Percentiles rank a stretch among this genome's conserved stretches.
phyloP scores from a whole-genome alignment of 2,329 filamentous ascomycete species.

The Chaetomium globosum region DNA sequence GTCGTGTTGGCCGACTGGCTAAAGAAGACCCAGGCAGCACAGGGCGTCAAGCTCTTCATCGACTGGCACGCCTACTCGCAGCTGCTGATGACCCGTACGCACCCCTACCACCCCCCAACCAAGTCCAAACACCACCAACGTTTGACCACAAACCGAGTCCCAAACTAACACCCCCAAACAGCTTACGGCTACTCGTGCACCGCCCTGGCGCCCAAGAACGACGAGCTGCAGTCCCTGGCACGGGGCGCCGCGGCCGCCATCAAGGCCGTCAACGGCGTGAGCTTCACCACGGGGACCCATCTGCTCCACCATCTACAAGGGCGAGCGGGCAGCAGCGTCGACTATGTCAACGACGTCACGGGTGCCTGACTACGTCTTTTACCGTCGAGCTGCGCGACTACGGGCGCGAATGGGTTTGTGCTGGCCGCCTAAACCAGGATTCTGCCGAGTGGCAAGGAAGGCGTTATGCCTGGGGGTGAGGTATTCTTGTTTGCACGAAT shows the following conservation, averaged over 20 bases:
- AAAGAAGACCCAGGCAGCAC: constrained; percentile 40
- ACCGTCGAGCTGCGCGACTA: constrained; percentile 30
- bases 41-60: constrained; percentile 63
- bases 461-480: constrained; percentile 56
- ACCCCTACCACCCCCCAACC: too few relatives aligned
- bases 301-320: constrained; percentile 63
- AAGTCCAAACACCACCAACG: too few relatives aligned
- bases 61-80: constrained; percentile 68
- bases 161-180: neutral
- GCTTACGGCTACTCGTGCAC: constrained; percentile 63
- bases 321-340: constrained; percentile 51
- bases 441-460: constrained; percentile 49
- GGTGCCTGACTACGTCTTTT: constrained; percentile 22
- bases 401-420: constrained; percentile 48
- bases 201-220: constrained; percentile 49
- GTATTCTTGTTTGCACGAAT: constrained; percentile 55
- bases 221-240: constrained; percentile 54
- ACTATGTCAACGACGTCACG: constrained; percentile 42
- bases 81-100: constrained; percentile 62
- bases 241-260: constrained; percentile 55
- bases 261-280: constrained; percentile 44
- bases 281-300: constrained; percentile 53
- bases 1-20: constrained; percentile 47
- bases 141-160: neutral
- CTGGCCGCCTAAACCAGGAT: constrained; percentile 48